phyloP scores from a whole-genome alignment of 2,329 filamentous ascomycete species.

The Chaetomiaceae sp. region DNA sequence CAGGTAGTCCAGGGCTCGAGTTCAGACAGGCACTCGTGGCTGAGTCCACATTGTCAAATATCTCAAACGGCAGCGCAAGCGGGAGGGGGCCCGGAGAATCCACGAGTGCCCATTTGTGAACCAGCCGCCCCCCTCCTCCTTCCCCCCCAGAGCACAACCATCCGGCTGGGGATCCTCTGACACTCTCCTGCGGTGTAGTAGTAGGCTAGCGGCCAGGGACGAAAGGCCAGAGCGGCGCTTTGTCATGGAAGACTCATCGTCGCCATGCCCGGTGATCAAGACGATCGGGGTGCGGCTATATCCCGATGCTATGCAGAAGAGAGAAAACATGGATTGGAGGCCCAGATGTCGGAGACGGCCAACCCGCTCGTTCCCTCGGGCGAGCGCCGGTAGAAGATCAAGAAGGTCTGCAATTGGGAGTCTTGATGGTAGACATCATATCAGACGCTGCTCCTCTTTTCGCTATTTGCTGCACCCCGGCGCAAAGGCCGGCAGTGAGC shows the following conservation, averaged over 20 bases:
- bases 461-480: neutral
- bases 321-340: neutral
- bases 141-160: neutral
- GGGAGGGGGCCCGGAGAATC: too few species aligned
- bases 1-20: too few species aligned
- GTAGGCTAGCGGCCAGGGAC: neutral
- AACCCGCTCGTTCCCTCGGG: too few species aligned
- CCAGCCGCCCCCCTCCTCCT: neutral
- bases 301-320: neutral
- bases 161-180: neutral
- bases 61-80: neutral
- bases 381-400: too few species aligned
- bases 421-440: too few species aligned
- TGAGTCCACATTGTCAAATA: neutral
- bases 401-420: too few species aligned
- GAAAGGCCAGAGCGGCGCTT: neutral
- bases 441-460: too few species aligned
- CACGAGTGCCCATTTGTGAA: neutral
- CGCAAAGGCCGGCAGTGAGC: neutral
- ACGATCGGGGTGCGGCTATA: neutral
- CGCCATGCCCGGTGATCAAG: neutral
- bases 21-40: neutral
- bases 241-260: neutral
- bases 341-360: too few species aligned
- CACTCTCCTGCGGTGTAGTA: neutral